These are phyloP conservation scores for Candida montana DNA, from an alignment of 805 yeast species.

Conservation along the genomic window DNA sequence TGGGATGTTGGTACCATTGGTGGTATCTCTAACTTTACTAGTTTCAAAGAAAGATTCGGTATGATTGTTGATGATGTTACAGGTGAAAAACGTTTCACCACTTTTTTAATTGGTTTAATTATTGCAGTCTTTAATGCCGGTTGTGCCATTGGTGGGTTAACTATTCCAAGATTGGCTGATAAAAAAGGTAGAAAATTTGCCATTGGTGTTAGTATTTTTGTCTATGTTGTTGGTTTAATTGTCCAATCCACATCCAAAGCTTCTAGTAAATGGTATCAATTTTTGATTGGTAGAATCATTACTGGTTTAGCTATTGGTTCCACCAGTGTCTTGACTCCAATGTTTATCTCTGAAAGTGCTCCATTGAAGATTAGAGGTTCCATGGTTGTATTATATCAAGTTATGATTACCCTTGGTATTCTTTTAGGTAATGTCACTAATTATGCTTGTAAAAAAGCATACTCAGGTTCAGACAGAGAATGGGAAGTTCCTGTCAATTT, in stretches of 20 bases:
- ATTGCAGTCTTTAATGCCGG: constrained; percentile 60
- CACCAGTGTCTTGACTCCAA: constrained; percentile 69
- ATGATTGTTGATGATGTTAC: constrained; percentile 23
- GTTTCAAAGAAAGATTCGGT: constrained; percentile 51
- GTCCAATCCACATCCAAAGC: constrained; percentile 49
- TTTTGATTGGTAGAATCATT: constrained; percentile 56
- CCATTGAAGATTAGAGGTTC: constrained; percentile 69
- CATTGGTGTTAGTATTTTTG: constrained; percentile 44
- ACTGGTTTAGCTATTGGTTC: constrained; percentile 78
- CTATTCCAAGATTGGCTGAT: constrained; percentile 53
- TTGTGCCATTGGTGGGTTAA: constrained; percentile 65
- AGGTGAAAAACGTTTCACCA: constrained; percentile 39
- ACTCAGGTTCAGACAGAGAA: constrained; percentile 44
- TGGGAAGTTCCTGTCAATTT: constrained; percentile 67
- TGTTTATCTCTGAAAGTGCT: constrained; percentile 64
- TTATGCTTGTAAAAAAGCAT: constrained; percentile 45
- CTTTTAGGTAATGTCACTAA: constrained; percentile 65
- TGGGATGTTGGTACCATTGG: constrained; percentile 78
- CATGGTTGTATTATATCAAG: constrained; percentile 65
- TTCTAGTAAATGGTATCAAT: constrained; percentile 50
- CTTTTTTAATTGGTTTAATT: constrained; percentile 46
- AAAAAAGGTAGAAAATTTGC: constrained; percentile 55
- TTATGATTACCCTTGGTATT: constrained; percentile 67
- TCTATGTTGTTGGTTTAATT: constrained; percentile 56
- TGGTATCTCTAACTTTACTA: constrained; percentile 63